Evolutionary conservation across 768 basidiomycete genomes (phyloP).

Genomic region (Inosperma sp.): DNA sequence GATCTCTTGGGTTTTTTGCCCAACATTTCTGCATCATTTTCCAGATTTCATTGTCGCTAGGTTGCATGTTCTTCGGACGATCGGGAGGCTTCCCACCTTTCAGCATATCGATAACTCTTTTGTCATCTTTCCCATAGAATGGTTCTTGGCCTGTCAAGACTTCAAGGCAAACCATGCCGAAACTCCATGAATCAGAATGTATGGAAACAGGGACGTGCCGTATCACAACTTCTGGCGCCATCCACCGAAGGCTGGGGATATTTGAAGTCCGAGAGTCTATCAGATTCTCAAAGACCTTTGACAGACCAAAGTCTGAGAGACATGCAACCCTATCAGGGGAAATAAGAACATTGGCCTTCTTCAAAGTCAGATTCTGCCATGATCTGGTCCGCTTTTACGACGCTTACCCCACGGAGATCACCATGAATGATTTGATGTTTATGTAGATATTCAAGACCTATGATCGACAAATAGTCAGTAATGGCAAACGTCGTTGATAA

Average conservation of each 20-base stretch:
- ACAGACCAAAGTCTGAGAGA: slow-evolving; percentile 45
- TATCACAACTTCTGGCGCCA: slow-evolving; percentile 37
- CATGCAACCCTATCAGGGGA: slow-evolving; percentile 34
- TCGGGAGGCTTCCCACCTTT: slow-evolving; percentile 35
- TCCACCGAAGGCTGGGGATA: slow-evolving; percentile 35
- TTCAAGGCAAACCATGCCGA: slow-evolving; percentile 46
- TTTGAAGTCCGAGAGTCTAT: slow-evolving; percentile 15
- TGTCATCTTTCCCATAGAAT: slow-evolving; percentile 31
- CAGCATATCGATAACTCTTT: slow-evolving; percentile 33
- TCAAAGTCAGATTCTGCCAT: neutral
- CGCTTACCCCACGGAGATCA: slow-evolving; percentile 38
- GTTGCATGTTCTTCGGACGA: slow-evolving; percentile 36
- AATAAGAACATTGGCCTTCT: slow-evolving; percentile 43
- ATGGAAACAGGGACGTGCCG: slow-evolving; percentile 29
- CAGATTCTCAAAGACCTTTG: slow-evolving; percentile 37
- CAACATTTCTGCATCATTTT: slow-evolving; percentile 41
- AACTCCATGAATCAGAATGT: slow-evolving; percentile 46
- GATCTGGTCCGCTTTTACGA: neutral
- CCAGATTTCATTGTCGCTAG: slow-evolving; percentile 38
- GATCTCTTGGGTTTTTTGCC: slow-evolving; percentile 33
- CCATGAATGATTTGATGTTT: slow-evolving; percentile 37
- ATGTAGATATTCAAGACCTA: slow-evolving; percentile 41
- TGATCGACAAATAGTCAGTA: neutral
- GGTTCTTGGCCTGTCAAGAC: slow-evolving; percentile 42
- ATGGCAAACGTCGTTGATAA: too few relatives aligned